Percentiles rank a stretch among this genome's conserved stretches.
Evolutionary conservation across 2,329 filamentous ascomycete species (phyloP).

Genomic region (Decorospora gaudefroyi): DNA sequence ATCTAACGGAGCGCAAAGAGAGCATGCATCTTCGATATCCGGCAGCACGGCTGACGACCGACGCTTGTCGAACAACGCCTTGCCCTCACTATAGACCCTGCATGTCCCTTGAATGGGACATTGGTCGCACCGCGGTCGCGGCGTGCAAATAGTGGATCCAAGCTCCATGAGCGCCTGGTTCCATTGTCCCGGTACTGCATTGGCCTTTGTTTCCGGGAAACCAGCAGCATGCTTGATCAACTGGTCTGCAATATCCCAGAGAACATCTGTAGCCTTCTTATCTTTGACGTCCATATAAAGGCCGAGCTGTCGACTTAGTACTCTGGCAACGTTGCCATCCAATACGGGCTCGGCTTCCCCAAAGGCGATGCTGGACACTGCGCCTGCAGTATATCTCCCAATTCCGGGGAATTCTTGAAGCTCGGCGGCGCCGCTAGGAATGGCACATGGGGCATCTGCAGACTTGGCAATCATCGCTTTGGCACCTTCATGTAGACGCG

Average conservation of each 20-base stretch:
- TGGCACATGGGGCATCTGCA: conserved; percentile 50
- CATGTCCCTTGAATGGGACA: conserved; percentile 44
- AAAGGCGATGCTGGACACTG: conserved; percentile 66
- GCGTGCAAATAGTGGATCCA: conserved; percentile 65
- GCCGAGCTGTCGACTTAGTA: conserved; percentile 64
- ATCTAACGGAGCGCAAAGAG: conserved; percentile 35
- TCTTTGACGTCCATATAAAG: conserved; percentile 62
- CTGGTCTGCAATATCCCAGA: conserved; percentile 63
- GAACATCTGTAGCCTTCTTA: conserved; percentile 57
- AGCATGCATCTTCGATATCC: conserved; percentile 43
- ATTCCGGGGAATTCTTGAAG: conserved; percentile 62
- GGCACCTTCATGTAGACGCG: conserved; percentile 62
- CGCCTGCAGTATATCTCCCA: conserved; percentile 66
- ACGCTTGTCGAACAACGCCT: conserved; percentile 24
- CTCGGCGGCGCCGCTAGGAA: conserved; percentile 55
- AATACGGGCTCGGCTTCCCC: conserved; percentile 64
- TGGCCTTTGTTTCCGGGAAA: conserved; percentile 41
- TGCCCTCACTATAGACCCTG: conserved; percentile 41
- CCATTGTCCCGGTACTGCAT: conserved; percentile 62
- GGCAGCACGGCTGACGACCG: conserved; percentile 13
- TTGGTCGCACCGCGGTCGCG: conserved; percentile 60
- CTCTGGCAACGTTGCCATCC: conserved; percentile 66
- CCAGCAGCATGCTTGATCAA: conserved; percentile 59
- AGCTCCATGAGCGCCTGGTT: conserved; percentile 69
- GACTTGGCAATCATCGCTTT: conserved; percentile 52